Conservation (phyloP, 2,329 filamentous ascomycete species). For the Ophiostoma ips region DNA sequence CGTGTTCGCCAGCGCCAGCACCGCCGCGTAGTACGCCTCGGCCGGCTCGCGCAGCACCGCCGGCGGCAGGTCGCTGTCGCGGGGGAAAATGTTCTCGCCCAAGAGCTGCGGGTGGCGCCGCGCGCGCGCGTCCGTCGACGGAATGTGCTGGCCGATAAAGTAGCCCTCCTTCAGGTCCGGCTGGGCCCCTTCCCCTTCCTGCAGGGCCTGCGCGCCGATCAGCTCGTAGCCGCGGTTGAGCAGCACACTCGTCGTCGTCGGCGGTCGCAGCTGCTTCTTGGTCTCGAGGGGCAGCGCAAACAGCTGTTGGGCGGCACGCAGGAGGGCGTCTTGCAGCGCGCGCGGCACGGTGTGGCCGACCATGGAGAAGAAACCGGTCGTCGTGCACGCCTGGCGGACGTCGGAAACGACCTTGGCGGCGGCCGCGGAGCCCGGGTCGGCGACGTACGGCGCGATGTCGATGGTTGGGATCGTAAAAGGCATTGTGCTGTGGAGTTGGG, state of each 20-base stretch:
- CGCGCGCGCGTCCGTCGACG: constrained; percentile 14
- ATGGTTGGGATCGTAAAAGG: constrained; percentile 20
- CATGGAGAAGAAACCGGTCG: constrained; percentile 19
- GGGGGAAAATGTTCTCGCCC: constrained; percentile 25
- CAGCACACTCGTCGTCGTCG: too few species aligned
- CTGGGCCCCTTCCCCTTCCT: constrained; percentile 26
- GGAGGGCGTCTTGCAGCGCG: constrained; percentile 13
- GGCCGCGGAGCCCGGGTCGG: constrained; percentile 17
- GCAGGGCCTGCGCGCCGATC: constrained; percentile 30
- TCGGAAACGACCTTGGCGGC: constrained; percentile 19
- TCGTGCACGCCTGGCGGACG: constrained; percentile 21
- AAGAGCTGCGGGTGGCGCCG: constrained; percentile 27
- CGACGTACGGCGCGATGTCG: constrained; percentile 21
- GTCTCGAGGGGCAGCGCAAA: constrained; percentile 33
- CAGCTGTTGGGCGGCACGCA: constrained; percentile 25
- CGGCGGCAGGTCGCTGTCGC: constrained; percentile 7
- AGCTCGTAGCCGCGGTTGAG: constrained; percentile 36
- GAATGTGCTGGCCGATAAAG: constrained; percentile 27
- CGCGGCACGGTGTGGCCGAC: constrained; percentile 18
- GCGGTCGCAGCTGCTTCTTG: constrained; percentile 26
- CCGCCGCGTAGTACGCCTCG: constrained; percentile 26
- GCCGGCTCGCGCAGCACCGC: constrained; percentile 24
- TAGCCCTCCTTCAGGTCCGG: constrained; percentile 36
- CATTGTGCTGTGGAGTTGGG: constrained; percentile 3
- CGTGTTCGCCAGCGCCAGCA: constrained; percentile 25